These are phyloP conservation scores for Cladosporium oxysporum DNA, from an alignment of 2,329 filamentous ascomycete genomes.

Conservation along the genomic window DNA sequence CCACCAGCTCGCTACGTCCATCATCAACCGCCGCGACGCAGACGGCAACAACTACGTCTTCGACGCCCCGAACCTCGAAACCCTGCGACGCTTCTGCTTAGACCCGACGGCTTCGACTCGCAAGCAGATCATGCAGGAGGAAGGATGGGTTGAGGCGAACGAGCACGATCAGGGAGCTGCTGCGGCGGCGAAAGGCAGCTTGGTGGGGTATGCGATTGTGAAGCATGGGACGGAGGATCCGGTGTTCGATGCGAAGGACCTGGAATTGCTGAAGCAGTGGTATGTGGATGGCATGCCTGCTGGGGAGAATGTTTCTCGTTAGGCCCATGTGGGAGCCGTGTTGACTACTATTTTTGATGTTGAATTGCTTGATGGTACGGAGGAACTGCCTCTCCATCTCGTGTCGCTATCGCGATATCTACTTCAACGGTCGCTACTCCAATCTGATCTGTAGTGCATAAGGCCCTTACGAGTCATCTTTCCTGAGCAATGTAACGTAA, in stretches of 20 bases:
- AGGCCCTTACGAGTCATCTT: too few relatives aligned
- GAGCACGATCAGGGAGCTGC: background rate
- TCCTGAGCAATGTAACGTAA: too few relatives aligned
- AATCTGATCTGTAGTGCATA: too few relatives aligned
- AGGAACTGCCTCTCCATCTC: too few relatives aligned
- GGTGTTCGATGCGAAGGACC: constrained; percentile 21
- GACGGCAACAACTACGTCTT: constrained; percentile 8
- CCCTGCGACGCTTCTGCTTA: constrained; percentile 15
- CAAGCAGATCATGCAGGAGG: constrained; percentile 14
- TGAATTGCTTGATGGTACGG: too few relatives aligned
- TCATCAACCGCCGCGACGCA: constrained; percentile 21
- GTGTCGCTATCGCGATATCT: too few relatives aligned
- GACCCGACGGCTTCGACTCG: background rate
- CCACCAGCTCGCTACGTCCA: constrained; percentile 20
- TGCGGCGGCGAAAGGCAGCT: constrained; percentile 1
- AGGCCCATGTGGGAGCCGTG: background rate
- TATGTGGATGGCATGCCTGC: constrained; percentile 19
- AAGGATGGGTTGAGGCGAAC: constrained; percentile 13
- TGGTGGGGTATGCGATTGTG: constrained; percentile 14
- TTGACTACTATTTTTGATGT: too few relatives aligned
- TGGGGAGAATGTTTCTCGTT: background rate
- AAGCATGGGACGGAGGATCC: constrained; percentile 21
- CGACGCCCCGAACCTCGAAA: constrained; percentile 3
- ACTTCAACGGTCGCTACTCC: too few relatives aligned
- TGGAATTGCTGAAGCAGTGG: constrained; percentile 23